phyloP scores from a whole-genome alignment of 2,329 filamentous ascomycete genomes.

The Ophiocordyceps camponoti-leonardi region DNA sequence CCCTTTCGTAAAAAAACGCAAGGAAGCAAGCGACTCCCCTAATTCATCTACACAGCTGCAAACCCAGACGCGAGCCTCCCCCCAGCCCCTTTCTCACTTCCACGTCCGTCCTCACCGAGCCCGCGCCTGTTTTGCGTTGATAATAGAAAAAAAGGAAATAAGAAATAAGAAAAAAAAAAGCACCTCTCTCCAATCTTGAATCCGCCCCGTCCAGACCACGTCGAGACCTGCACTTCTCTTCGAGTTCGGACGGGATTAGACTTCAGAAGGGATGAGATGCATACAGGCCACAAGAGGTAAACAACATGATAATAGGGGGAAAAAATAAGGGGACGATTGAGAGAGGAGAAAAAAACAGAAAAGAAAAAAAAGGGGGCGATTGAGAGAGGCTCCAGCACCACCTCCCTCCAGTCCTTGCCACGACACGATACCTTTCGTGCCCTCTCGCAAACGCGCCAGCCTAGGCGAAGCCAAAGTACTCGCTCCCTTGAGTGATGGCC shows the following conservation, averaged over 20 bases:
- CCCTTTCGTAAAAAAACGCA: background rate
- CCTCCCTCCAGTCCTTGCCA: background rate
- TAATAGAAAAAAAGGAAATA: background rate
- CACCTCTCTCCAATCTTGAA: background rate
- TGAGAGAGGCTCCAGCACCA: background rate
- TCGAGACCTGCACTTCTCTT: background rate
- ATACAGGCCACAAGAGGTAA: background rate
- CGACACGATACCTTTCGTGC: too few relatives aligned
- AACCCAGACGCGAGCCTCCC: background rate
- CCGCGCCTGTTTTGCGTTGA: background rate
- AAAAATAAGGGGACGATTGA: background rate
- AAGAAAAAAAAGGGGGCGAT: background rate
- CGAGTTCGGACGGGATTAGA: background rate
- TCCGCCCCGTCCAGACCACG: background rate
- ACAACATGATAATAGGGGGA: background rate
- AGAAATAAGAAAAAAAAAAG: background rate
- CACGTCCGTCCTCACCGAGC: background rate
- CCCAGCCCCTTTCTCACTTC: too few relatives aligned
- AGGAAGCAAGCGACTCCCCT: background rate
- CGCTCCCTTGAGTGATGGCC: conserved; percentile 92
- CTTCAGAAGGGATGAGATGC: background rate
- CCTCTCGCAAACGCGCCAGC: too few relatives aligned
- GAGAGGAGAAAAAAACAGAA: background rate
- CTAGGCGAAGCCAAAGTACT: conserved; percentile 91
- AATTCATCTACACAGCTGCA: background rate